Evolutionary conservation across 2,329 filamentous ascomycete species (phyloP), one percentile per base, ranked within the genome.

Genomic region (Pseudogymnoascus sp.): DNA sequence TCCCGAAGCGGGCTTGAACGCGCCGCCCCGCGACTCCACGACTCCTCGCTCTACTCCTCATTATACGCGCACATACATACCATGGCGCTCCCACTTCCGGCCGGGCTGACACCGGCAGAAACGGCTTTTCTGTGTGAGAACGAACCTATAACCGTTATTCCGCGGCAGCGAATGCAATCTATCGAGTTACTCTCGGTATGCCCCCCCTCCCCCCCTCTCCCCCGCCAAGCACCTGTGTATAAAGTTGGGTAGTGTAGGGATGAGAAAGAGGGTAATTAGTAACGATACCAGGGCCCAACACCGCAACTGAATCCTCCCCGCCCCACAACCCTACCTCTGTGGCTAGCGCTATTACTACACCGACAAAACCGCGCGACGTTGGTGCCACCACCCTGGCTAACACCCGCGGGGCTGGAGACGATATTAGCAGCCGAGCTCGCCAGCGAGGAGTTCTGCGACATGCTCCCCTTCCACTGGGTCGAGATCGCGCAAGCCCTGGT

Each of bases 91-190:
- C 73, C 73, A 45, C 65, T 74, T 34, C 69, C 70, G 4, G 63
- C 71, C 6, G 79, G 88, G 76, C 83, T 97, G 51, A 89, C 90
- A 71, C 92, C 95, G 65, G 82, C 90, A 68, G 95, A 99, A 79
- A 90, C 96, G 54, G 90, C 92, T 61, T 99, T 98, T 73, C 80
- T 98, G 28, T 96, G 93, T 77, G 95, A 99, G 79, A 98, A 97
- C 92, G 93, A 98, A 79, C 85, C 92, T 72, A 90, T 99, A 64
- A 97, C 93, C 0, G 85, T 99, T 21, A 86, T 98, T 61, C 95
- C 95, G 37, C 90, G 95, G 63, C 93, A 98, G 76, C 85, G 90
- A 68, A 86, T 99, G 62, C 92, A 97, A 69, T 86, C 85, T 69
- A 89, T 99, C 67, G 83, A 90, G 71, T 83, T 99, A 67, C 84